These are phyloP conservation scores for Apiospora koreana DNA, from an alignment of 2,329 filamentous ascomycete genomes.

Conservation along the genomic window DNA sequence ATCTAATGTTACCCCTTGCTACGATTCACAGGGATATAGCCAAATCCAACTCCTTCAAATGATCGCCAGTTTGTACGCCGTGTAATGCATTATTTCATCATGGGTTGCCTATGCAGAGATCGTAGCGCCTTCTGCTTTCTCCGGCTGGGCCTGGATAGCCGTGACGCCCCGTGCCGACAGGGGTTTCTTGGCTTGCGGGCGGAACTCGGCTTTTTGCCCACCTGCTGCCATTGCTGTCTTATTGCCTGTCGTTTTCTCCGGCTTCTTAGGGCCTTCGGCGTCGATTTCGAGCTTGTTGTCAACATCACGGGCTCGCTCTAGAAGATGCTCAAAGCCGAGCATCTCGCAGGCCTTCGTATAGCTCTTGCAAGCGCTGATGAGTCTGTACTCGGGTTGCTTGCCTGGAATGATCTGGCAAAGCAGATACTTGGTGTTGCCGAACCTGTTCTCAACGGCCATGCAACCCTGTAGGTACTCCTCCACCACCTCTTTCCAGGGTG, in stretches of 20 bases:
- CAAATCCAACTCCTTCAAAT: constrained; percentile 4
- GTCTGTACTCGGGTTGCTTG: constrained; percentile 64
- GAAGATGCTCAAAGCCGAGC: constrained; percentile 64
- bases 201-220: constrained; percentile 42
- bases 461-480: constrained; percentile 71
- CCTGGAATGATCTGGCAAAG: constrained; percentile 85
- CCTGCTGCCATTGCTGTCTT: constrained; percentile 49
- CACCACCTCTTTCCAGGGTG: constrained; percentile 76
- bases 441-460: constrained; percentile 81
- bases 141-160: constrained; percentile 11
- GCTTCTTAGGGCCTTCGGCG: constrained; percentile 45
- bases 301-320: constrained; percentile 62
- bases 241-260: constrained; percentile 30
- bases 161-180: constrained; percentile 33
- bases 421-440: constrained; percentile 90
- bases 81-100: background rate
- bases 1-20: background rate
- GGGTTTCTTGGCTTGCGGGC: constrained; percentile 26
- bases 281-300: constrained; percentile 66
- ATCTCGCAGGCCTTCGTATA: constrained; percentile 70
- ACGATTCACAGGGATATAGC: background rate
- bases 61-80: background rate
- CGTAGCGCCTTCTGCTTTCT: constrained; percentile 13
- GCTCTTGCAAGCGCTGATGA: constrained; percentile 65
- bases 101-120: constrained; percentile 8